Evolutionary conservation across 441 rosid species (phyloP).

Genomic region (Raphanus hybrid): DNA sequence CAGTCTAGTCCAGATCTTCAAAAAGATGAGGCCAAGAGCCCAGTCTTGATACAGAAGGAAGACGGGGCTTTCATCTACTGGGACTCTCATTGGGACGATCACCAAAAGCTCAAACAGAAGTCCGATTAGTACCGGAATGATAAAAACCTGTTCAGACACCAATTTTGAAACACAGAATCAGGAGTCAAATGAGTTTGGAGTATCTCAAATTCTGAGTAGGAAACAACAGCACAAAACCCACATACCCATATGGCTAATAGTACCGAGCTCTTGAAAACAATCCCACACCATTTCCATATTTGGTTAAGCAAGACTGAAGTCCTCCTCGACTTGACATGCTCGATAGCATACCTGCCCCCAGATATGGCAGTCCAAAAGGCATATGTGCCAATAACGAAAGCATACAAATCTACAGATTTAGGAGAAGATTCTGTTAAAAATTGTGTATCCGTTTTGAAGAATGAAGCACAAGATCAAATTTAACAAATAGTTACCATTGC

Average conservation of each 20-base stretch:
- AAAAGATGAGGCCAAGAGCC: slow-evolving; percentile 96
- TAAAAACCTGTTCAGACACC: slow-evolving; percentile 58
- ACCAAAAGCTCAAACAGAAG: slow-evolving; percentile 96
- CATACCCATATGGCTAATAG: slow-evolving; percentile 92
- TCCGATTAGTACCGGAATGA: slow-evolving; percentile 93
- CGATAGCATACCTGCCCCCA: slow-evolving; percentile 84
- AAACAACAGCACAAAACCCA: slow-evolving; percentile 27
- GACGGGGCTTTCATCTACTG: slow-evolving; percentile 95
- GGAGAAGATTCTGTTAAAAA: slow-evolving; percentile 24
- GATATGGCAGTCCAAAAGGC: slow-evolving; percentile 89
- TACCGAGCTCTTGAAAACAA: slow-evolving; percentile 81
- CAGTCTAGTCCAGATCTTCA: slow-evolving; percentile 98
- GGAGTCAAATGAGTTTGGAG: slow-evolving; percentile 49
- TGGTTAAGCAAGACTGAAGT: slow-evolving; percentile 68
- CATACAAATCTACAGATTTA: slow-evolving; percentile 74
- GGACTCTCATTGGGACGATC: slow-evolving; percentile 98
- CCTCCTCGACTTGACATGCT: slow-evolving; percentile 76
- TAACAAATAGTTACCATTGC: too few species aligned
- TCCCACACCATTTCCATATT: slow-evolving; percentile 90
- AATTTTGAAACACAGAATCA: slow-evolving; percentile 3
- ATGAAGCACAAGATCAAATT: too few species aligned
- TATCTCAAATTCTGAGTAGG: not conserved
- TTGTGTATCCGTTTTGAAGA: too few species aligned
- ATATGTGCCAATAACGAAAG: slow-evolving; percentile 93
- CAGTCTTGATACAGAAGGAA: slow-evolving; percentile 82